These are phyloP conservation scores for Mytilinidion resinicola DNA, from an alignment of 495 filamentous ascomycete genomes.

Conservation along the genomic window DNA sequence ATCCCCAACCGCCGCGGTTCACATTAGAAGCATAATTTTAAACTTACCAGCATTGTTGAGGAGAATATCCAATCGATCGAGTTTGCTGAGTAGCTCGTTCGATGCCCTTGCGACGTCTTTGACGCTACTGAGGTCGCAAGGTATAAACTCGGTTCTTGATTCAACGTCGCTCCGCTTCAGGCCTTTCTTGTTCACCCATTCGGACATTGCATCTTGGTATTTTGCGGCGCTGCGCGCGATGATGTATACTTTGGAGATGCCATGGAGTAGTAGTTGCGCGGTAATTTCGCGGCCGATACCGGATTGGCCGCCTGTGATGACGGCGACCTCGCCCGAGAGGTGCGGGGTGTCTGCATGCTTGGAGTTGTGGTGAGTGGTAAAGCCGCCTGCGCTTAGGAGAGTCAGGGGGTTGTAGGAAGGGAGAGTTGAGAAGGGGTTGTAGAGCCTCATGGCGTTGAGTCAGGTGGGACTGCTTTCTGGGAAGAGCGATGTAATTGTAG, in stretches of 20 bases:
- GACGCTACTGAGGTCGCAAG: constrained; percentile 36
- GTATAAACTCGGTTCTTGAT: constrained; percentile 31
- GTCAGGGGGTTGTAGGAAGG: constrained; percentile 4
- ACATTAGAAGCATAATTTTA: not conserved
- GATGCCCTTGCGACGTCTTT: constrained; percentile 26
- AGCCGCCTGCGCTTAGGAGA: constrained; percentile 18
- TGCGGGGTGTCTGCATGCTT: constrained; percentile 29
- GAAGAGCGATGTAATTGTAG: too few relatives aligned
- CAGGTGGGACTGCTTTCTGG: too few relatives aligned
- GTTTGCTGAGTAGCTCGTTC: constrained; percentile 5
- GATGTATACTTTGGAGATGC: constrained; percentile 36
- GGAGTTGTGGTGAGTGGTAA: constrained; percentile 30
- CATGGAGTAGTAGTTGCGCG: constrained; percentile 39
- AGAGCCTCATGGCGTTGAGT: not conserved
- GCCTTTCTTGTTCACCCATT: constrained; percentile 26
- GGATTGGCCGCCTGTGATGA: constrained; percentile 42
- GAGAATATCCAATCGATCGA: constrained; percentile 35
- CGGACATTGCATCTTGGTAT: constrained; percentile 24
- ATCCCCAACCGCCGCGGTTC: too few relatives aligned
- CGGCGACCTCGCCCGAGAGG: constrained; percentile 34
- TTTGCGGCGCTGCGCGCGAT: constrained; percentile 33
- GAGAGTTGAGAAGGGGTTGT: not conserved
- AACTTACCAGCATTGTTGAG: constrained; percentile 39
- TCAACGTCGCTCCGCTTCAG: constrained; percentile 21
- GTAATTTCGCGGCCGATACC: constrained; percentile 43